Evolutionary conservation across 2,329 filamentous ascomycete genomes (phyloP).

Genomic region (Cladophialophora carrionii): DNA sequence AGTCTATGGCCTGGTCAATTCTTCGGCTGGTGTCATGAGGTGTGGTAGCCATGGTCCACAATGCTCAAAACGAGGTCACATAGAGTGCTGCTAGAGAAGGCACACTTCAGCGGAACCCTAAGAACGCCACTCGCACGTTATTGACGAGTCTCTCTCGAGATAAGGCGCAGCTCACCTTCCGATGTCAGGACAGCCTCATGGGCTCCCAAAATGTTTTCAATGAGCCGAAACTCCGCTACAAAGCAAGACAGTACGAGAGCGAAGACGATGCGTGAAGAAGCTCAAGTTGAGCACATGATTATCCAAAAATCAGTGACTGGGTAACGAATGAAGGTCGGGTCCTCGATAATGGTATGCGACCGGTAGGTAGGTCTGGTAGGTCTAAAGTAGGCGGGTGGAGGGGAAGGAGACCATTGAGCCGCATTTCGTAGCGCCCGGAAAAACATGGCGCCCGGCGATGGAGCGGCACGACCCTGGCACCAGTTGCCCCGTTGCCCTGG

Average conservation of each 20-base stretch:
- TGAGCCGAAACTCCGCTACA: neutral
- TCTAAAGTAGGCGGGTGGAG: neutral
- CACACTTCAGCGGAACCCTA: neutral
- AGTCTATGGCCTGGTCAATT: conserved; percentile 40
- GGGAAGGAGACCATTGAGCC: conserved; percentile 7
- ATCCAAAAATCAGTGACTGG: conserved; percentile 1
- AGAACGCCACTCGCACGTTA: neutral
- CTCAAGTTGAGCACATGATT: neutral
- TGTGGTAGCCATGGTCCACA: conserved; percentile 19
- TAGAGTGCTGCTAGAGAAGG: neutral
- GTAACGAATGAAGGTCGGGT: neutral
- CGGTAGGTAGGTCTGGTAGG: neutral
- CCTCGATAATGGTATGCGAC: neutral
- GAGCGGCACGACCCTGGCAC: conserved; percentile 17
- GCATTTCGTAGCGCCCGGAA: neutral
- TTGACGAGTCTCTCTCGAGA: neutral
- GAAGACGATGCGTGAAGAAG: neutral
- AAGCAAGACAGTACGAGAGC: neutral
- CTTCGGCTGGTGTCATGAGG: conserved; percentile 26
- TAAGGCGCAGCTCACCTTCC: neutral
- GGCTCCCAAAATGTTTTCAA: neutral
- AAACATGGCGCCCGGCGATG: conserved; percentile 9
- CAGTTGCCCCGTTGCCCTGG: conserved; percentile 10
- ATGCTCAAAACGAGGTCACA: neutral
- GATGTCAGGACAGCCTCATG: neutral